phyloP scores from a whole-genome alignment of 192 early-diverging fungal genomes.

The Lunasporangiospora selenospora region DNA sequence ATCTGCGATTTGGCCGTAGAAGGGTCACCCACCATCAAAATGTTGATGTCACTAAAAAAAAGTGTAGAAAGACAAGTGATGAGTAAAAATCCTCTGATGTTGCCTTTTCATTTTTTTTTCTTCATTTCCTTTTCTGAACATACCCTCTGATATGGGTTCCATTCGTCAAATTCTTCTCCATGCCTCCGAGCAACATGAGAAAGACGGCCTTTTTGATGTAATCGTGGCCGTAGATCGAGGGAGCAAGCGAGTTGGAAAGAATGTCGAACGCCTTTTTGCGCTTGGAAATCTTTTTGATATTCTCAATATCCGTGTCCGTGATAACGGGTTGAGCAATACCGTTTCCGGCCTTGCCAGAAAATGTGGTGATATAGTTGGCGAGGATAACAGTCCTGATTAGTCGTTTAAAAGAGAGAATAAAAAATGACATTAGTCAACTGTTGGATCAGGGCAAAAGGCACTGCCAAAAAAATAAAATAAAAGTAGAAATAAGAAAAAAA shows the following conservation, averaged over 20 bases:
- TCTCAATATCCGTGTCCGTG: slow-evolving; percentile 84
- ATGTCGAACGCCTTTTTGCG: slow-evolving; percentile 78
- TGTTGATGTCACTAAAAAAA: slow-evolving; percentile 90
- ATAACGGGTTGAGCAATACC: slow-evolving; percentile 76
- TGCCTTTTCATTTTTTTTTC: background rate
- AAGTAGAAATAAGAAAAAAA: background rate
- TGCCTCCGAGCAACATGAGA: slow-evolving; percentile 88
- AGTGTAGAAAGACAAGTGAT: slow-evolving; percentile 3
- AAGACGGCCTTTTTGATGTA: slow-evolving; percentile 96
- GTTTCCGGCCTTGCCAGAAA: slow-evolving; percentile 75
- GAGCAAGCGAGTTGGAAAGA: slow-evolving; percentile 87
- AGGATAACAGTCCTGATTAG: slow-evolving; percentile 81
- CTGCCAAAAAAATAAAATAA: background rate
- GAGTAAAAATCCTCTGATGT: slow-evolving; percentile 12
- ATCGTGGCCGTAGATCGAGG: slow-evolving; percentile 88
- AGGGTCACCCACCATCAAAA: slow-evolving; percentile 98
- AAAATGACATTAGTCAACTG: background rate
- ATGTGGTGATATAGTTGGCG: slow-evolving; percentile 81
- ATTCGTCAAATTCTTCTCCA: slow-evolving; percentile 92
- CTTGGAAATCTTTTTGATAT: slow-evolving; percentile 81
- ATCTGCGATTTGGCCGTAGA: slow-evolving; percentile 99
- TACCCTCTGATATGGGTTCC: slow-evolving; percentile 96
- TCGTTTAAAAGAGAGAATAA: background rate
- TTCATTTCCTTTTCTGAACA: too few species aligned
- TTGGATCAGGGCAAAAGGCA: too few species aligned